Percentiles rank a stretch among this genome's conserved stretches.
phyloP scores from a whole-genome alignment of 805 yeast genomes.

The Ogataea philodendri region DNA sequence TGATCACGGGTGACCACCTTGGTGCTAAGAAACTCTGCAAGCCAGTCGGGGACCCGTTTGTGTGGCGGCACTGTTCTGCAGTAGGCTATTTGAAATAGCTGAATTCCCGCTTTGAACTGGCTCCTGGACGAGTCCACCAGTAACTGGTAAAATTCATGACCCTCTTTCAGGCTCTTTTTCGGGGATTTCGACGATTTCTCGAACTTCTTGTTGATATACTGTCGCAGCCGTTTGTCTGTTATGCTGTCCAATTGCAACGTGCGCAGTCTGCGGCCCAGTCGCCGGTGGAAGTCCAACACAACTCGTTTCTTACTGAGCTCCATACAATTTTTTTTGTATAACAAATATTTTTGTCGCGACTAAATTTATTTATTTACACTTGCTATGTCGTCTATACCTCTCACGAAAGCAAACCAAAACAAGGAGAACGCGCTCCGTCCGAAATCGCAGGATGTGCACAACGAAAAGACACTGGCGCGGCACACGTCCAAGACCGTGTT shows the following conservation, averaged over 20 bases:
- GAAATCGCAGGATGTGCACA: constrained; percentile 9
- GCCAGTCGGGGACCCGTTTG: constrained; percentile 19
- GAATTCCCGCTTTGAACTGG: constrained; percentile 8
- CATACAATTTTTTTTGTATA: too few relatives aligned
- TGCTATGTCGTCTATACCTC: constrained; percentile 19
- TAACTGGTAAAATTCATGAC: constrained; percentile 1
- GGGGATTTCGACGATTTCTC: background rate
- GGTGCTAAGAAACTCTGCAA: constrained; percentile 11
- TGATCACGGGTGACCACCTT: constrained; percentile 7
- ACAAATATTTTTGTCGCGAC: constrained; percentile 7
- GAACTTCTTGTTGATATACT: constrained; percentile 4
- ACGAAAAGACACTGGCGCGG: constrained; percentile 17
- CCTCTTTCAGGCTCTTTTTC: constrained; percentile 4
- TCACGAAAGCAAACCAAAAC: constrained; percentile 13
- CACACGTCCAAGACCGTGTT: constrained; percentile 21
- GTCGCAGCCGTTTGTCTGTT: constrained; percentile 8
- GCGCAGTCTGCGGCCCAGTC: constrained; percentile 7
- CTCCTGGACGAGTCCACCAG: constrained; percentile 9
- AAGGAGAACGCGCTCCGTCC: constrained; percentile 21
- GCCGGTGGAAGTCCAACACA: constrained; percentile 9
- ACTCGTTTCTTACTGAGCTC: background rate
- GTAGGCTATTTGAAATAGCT: constrained; percentile 13
- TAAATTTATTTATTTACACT: constrained; percentile 7
- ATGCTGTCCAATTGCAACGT: constrained; percentile 12
- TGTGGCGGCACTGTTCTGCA: constrained; percentile 5